Evolutionary conservation across 2,329 filamentous ascomycete species (phyloP), one percentile per base, ranked within the genome.

Genomic region (Pseudocercospora ulei): DNA sequence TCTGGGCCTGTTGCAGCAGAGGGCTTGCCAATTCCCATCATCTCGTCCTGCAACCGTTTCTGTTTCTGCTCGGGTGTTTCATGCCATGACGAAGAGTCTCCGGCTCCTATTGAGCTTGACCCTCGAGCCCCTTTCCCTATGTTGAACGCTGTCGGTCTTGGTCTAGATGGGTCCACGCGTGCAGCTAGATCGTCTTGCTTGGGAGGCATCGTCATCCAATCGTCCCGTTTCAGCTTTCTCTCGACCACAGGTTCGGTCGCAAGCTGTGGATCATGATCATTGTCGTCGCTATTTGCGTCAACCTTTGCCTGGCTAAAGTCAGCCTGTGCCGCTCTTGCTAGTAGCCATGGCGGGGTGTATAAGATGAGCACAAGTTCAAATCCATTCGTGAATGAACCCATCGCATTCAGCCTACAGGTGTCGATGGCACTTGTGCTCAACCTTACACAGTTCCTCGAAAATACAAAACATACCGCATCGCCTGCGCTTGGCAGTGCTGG

Each of bases 31-130:
- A 87, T 75, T 0, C 87, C 87, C 51, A 95, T 72, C 7, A 93
- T 81, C 37, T 90, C 76, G 58, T 93, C 78, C 52, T 81, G 78
- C 13, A 95, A 64, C 24, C 84, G 72, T 60, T 80, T 78, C 41
- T 82, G 75, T 61, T 92, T 93, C 62, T 95, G 75, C 58, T 88
- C 82, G 0, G 85, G 82, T 5, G 85, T 94, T 61, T 96, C 88
- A 0, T 84, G 87, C 88, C 88, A 96, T 27, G 88, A 76, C 13
- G 75, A 76, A 7, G 58, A 63, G 11, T 61, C 59, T 5, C 55
- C 58, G 3, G 58, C 61, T n/a, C 57, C 57, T 3, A 62, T 61
- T 20, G 30, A 33, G 14, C 50, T 46, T 3, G 62, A 53, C 5
- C 62, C 65, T 45, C 66, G 68, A 1, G 74, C 68, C 2, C 71